Percentiles rank a stretch among this genome's conserved stretches.
These are phyloP conservation scores for Sporothrix humicola DNA, from an alignment of 2,329 filamentous ascomycete species.

Conservation along the genomic window DNA sequence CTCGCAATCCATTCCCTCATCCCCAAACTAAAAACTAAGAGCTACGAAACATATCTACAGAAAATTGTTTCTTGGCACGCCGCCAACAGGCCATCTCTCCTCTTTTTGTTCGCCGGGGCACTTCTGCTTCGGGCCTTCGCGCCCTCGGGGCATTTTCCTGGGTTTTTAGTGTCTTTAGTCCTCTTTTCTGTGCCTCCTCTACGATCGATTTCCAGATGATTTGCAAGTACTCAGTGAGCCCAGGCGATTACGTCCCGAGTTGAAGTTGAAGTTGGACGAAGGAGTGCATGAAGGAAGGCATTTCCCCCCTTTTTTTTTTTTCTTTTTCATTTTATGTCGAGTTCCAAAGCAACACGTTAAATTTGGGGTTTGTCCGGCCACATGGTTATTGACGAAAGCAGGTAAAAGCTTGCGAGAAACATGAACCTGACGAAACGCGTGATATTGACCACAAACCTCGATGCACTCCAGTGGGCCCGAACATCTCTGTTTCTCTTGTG, in stretches of 20 bases:
- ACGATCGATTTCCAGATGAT: background rate
- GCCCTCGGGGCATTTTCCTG: background rate
- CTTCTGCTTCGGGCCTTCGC: conserved; percentile 9
- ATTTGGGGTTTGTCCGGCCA: background rate
- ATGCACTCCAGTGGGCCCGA: background rate
- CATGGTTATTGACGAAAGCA: background rate
- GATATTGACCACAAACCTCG: background rate
- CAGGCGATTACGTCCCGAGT: too few relatives aligned
- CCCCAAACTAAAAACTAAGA: too few relatives aligned
- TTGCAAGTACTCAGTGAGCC: background rate
- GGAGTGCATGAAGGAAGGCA: background rate
- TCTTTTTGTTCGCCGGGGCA: background rate
- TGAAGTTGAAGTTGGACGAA: background rate
- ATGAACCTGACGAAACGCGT: background rate
- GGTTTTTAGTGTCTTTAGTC: background rate
- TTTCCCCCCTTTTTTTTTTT: too few relatives aligned
- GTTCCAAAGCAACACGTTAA: background rate
- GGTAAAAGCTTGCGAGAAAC: background rate
- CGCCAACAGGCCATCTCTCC: background rate
- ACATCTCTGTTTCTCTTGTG: too few relatives aligned
- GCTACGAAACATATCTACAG: background rate
- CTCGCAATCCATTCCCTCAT: too few relatives aligned
- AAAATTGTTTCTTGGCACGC: background rate
- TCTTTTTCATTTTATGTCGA: background rate
- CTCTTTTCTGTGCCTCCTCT: background rate